Evolutionary conservation across 2,329 filamentous ascomycete genomes (phyloP).

Genomic region (Paraconiothyrium sp.): DNA sequence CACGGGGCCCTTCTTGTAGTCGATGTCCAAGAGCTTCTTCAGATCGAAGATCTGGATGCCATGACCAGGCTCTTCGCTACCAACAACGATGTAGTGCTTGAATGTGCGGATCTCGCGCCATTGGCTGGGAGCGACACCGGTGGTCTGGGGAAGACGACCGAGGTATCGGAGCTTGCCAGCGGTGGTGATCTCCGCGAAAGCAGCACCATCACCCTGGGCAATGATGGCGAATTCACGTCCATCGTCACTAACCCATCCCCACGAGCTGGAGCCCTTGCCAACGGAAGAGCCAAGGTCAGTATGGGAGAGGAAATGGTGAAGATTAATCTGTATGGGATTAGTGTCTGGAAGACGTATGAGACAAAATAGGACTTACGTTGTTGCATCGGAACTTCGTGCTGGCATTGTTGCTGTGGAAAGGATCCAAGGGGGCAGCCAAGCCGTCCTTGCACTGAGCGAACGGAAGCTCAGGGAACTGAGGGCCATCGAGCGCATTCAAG

Average conservation of each 20-base stretch:
- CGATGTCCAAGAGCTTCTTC: constrained; percentile 53
- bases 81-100: constrained; percentile 56
- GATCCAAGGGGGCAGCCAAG: constrained; percentile 37
- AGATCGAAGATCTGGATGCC: constrained; percentile 68
- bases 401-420: constrained; percentile 44
- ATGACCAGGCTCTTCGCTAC: constrained; percentile 59
- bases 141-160: constrained; percentile 60
- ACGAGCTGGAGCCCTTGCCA: constrained; percentile 55
- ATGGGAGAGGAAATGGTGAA: constrained; percentile 66
- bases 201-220: constrained; percentile 63
- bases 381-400: constrained; percentile 32
- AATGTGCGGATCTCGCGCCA: constrained; percentile 63
- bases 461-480: constrained; percentile 33
- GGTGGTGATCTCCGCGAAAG: constrained; percentile 61
- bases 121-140: constrained; percentile 50
- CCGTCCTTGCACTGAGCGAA: constrained; percentile 39
- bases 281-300: constrained; percentile 60
- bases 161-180: constrained; percentile 62
- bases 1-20: constrained; percentile 41
- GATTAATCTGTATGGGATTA: constrained; percentile 55
- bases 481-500: constrained; percentile 24
- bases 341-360: not conserved
- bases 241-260: constrained; percentile 62
- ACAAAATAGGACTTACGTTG: constrained; percentile 20
- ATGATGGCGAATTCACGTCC: constrained; percentile 65